Evolutionary conservation across 2,329 filamentous ascomycete species (phyloP), one percentile per base, ranked within the genome.

Genomic region (Madurella mycetomatis): DNA sequence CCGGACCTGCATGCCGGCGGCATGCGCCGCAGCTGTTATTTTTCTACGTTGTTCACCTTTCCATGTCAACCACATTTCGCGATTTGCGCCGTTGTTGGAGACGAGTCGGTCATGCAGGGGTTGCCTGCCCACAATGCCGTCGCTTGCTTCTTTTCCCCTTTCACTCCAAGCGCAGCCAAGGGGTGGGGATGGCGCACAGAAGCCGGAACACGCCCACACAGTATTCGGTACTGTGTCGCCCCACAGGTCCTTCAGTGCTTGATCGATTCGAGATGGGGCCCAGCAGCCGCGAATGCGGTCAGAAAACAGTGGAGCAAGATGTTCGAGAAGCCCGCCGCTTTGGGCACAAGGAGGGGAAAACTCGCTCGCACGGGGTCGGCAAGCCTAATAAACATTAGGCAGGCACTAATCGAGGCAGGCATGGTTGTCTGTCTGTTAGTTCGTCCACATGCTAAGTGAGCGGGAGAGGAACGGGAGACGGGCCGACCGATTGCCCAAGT

Each of bases 141-240:
- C 18, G 32, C 18, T 18, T 9, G 12, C 37, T 12, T n/a, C 17
- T 51, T 13, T 13, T 34, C 32, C 48, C 41, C 17, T 46, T 46
- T 41, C 30, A 37, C 42, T 32, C 19, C 45, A 48, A 37, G 34
- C 34, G 51, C 37, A 39, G 47, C 40, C 45, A 41, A 45, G 46
- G 46, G 45, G 17, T 41, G 41, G 11, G n/a, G 13, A n/a, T n/a
- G 8, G 13, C 5, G 9, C 2, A 32, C 12, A 19, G 17, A 37
- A 11, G 8, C 15, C 37, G 52, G 46, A 18, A 19, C 47, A 44
- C 17, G 42, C 43, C 39, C 44, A 32, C 44, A 51, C 48, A 31
- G 53, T 55, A 37, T 25, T 34, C 9, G 2, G 2, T 11, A 25
- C 25, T 3, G 25, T 25, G 25, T 25, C 25, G 25, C 25, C 25